Evolutionary conservation across 2,329 filamentous ascomycete species (phyloP), one percentile per base, ranked within the genome.

Genomic region (Colletotrichum paranaense): DNA sequence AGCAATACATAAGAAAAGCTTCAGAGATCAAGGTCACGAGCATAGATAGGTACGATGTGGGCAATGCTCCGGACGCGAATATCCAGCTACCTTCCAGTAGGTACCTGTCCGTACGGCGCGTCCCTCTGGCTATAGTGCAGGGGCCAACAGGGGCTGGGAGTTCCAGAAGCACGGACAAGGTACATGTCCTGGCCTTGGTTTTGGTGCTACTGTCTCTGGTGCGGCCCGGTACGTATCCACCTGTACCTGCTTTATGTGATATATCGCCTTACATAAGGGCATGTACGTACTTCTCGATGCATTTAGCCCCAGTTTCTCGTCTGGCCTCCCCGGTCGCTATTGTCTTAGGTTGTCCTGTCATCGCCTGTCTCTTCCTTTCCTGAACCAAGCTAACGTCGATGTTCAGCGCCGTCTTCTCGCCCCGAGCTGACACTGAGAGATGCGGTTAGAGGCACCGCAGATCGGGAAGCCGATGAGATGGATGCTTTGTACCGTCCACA

Each of bases 101-200:
- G 38, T 42, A 42, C 38, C 38, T 42, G 19, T 42, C 35, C 22
- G 38, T 38, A 30, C 42, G 60, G 42, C 46, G 60, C 60, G 60
- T 30, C 28, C 42, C 60, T 24, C 62, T 49, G 42, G 42, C 38
- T 56, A 38, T 62, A 57, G 70, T 62, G 70, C 70, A 70, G 70
- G 70, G 70, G 67, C 56, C 60, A 64, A 26, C 67, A 65, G 70
- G 70, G 67, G 69, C 42, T 49, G 19, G 38, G 46, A 28, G 58
- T 56, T 73, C 70, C 70, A 73, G 60, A 73, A 66, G 70, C 67
- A 49, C 42, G 42, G 42, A 49, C 56, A 70, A 66, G 67, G 56
- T 52, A 28, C 52, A 22, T 19, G n/a, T 52, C 22, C 58, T 52
- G 46, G 11, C 46, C 42, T 49, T 49, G 42, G 5, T 32, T 35